Evolutionary conservation across 2,329 filamentous ascomycete species (phyloP).

Genomic region (Claviceps sp.): DNA sequence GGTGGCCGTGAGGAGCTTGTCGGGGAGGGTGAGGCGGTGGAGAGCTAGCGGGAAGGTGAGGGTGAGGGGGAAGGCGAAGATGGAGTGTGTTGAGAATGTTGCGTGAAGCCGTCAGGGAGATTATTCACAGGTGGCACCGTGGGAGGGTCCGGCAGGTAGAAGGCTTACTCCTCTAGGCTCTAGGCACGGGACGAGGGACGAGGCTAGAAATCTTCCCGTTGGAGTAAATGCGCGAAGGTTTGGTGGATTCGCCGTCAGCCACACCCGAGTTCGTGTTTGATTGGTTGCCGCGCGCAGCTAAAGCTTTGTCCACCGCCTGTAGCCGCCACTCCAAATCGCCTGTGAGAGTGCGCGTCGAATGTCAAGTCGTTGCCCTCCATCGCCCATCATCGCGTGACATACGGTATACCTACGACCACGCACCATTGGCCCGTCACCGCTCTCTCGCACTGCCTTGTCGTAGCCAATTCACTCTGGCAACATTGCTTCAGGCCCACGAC

Average conservation of each 20-base stretch:
- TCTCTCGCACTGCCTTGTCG: neutral
- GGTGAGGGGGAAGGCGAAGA: constrained; percentile 21
- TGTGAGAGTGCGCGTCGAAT: neutral
- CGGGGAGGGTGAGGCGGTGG: constrained; percentile 34
- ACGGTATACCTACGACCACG: neutral
- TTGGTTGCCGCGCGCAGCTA: neutral
- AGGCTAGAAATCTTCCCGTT: no score
- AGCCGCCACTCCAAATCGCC: neutral
- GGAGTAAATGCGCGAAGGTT: no score
- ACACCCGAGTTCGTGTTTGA: neutral
- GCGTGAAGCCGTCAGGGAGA: neutral
- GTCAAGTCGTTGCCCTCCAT: neutral
- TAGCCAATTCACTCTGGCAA: neutral
- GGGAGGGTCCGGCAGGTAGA: no score
- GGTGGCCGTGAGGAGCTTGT: constrained; percentile 62
- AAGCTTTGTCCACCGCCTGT: neutral
- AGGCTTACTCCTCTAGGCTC: no score
- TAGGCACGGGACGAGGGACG: no score
- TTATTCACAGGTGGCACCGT: no score
- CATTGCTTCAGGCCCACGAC: neutral
- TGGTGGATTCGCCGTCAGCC: neutral
- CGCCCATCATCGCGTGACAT: neutral
- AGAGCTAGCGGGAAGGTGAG: constrained; percentile 21
- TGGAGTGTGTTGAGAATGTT: neutral
- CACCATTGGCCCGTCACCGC: neutral